Evolutionary conservation across 352 stramenopile species (phyloP), one percentile per base, ranked within the genome.

Genomic region (Stramenopiles sp.): DNA sequence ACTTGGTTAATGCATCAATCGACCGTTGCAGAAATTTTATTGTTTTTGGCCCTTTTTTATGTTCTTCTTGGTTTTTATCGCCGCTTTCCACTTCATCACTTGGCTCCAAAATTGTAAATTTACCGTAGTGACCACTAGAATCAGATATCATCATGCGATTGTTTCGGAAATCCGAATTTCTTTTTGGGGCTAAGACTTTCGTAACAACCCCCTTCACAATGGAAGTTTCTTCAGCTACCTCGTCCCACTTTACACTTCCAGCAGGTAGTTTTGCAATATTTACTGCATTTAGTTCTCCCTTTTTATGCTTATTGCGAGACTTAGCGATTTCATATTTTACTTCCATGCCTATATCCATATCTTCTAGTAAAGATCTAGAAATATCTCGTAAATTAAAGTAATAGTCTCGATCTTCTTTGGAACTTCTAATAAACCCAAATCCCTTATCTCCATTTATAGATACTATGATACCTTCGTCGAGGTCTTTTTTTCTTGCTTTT

Each of bases 361-460:
- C 71, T 14, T 78, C 31, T 33, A 14, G 14, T 55, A 14, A 55
- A 33, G 30, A 33, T 33, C 8, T 78, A 8, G 30, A 33, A 33
- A 33, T 14, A 33, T 78, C 71, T 4, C 71, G 71, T 14, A 78
- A 14, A 33, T 14, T 78, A 33, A 78, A 78, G 22, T 33, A 78
- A 33, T 33, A 78, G 14, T 78, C 71, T 14, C 71, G 71, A 33
- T 78, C 71, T 78, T 78, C 71, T 8, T 33, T 78, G 71, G 4
- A 78, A 33, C 71, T 78, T 78, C 14, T 78, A 14, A 78, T 78
- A 14, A 78, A 78, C 4, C 71, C 71, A 78, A 78, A 78, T 33
- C 31, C 30, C 22, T 31, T 33, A 14, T 78, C 71, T 31, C 4
- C 4, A 31, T 33, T 78, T 33, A 33, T 78, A 14, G 71, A 78